Conservation (phyloP, 1,139 yeast genomes). For the Nakaseomyces bracarensis region DNA sequence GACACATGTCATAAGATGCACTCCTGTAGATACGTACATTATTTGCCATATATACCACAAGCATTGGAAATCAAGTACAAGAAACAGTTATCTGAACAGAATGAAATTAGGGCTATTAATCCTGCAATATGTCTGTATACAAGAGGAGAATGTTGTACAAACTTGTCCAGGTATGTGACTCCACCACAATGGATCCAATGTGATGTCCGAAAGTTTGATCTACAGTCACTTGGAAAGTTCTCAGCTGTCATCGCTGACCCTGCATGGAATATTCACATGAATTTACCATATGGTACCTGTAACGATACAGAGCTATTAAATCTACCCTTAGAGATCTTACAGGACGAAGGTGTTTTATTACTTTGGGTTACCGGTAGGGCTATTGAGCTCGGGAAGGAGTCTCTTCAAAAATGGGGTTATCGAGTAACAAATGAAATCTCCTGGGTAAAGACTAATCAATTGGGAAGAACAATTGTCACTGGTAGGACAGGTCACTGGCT, state of each 20-base stretch:
- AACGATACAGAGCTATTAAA: conserved; percentile 62
- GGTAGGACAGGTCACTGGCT: conserved; percentile 97
- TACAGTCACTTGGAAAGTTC: conserved; percentile 66
- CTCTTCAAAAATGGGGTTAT: conserved; percentile 78
- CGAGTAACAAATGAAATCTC: conserved; percentile 65
- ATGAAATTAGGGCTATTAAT: conserved; percentile 10
- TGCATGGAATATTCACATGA: conserved; percentile 84
- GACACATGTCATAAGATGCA: conserved; percentile 88
- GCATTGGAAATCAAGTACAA: conserved; percentile 21
- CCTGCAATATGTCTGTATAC: conserved; percentile 39
- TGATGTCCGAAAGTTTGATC: conserved; percentile 67
- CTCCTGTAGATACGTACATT: conserved; percentile 76
- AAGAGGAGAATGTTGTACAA: conserved; percentile 46
- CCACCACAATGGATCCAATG: conserved; percentile 86
- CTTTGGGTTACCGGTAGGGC: conserved; percentile 96
- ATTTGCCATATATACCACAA: conserved; percentile 51
- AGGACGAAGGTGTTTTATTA: conserved; percentile 73
- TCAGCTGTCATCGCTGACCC: conserved; percentile 88
- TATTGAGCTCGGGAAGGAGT: conserved; percentile 75
- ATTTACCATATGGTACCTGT: conserved; percentile 68
- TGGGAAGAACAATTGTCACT: conserved; percentile 81
- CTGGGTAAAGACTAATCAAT: conserved; percentile 87
- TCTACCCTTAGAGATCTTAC: conserved; percentile 59
- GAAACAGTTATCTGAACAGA: conserved; percentile 27
- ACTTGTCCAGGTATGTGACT: conserved; percentile 23